phyloP scores from a whole-genome alignment of 1,139 yeast genomes.

The Meyerozyma carpophila region DNA sequence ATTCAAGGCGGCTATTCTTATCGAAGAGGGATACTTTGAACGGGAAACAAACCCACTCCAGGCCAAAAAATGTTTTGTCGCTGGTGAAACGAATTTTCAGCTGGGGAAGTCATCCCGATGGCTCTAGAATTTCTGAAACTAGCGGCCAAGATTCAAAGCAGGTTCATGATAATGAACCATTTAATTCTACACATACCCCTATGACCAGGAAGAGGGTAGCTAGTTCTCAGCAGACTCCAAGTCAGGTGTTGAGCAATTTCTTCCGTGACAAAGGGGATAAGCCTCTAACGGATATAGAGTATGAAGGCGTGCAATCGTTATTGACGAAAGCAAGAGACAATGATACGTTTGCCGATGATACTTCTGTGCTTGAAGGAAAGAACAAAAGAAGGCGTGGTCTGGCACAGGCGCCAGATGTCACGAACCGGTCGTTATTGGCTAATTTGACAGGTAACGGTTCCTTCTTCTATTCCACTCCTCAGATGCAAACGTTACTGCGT shows the following conservation, averaged over 20 bases:
- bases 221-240: slow-evolving; percentile 19
- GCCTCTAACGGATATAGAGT: slow-evolving; percentile 72
- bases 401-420: neutral
- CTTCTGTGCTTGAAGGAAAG: neutral
- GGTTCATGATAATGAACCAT: neutral
- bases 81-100: neutral
- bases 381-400: neutral
- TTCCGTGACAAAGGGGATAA: slow-evolving; percentile 70
- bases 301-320: slow-evolving; percentile 76
- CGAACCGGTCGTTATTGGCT: neutral
- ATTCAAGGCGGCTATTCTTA: neutral
- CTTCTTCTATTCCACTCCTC: neutral
- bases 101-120: neutral
- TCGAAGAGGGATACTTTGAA: neutral
- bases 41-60: neutral
- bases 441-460: neutral
- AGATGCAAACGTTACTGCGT: neutral
- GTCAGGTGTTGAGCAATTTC: slow-evolving; percentile 63
- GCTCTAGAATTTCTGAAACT: neutral
- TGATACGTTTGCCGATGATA: neutral
- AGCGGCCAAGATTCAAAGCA: neutral
- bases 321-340: slow-evolving; percentile 20
- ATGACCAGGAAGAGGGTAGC: neutral
- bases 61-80: neutral
- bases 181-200: neutral